Conservation (phyloP, 2,329 filamentous ascomycete species). For the Penicillium sp. region DNA sequence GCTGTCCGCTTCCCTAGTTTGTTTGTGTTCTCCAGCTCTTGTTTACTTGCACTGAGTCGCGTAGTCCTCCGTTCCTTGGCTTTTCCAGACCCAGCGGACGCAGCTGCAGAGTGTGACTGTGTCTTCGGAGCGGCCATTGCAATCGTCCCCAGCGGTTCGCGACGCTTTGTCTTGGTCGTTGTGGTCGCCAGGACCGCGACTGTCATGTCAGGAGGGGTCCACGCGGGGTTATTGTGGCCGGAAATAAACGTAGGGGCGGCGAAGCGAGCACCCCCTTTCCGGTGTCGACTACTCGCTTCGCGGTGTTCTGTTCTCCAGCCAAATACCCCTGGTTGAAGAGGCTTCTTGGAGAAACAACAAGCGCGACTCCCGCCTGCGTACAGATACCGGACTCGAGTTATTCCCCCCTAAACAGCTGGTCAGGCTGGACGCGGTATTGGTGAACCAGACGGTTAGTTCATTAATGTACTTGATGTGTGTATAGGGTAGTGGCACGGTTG, state of each 20-base stretch:
- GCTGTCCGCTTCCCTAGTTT: constrained; percentile 41
- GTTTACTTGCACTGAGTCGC: constrained; percentile 37
- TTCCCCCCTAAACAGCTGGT: background rate
- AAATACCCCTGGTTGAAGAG: background rate
- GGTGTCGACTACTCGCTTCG: background rate
- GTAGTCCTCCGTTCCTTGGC: constrained; percentile 29
- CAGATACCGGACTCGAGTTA: background rate
- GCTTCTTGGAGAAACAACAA: background rate
- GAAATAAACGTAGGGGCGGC: constrained; percentile 21
- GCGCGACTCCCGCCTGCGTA: background rate
- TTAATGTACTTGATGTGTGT: background rate
- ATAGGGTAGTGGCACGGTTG: constrained; percentile 3
- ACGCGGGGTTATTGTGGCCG: constrained; percentile 31
- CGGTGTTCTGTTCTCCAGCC: background rate
- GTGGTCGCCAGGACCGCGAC: constrained; percentile 36
- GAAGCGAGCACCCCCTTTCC: constrained; percentile 10
- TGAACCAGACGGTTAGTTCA: background rate
- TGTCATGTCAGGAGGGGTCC: constrained; percentile 36
- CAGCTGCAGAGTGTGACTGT: constrained; percentile 35
- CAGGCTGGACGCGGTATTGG: background rate
- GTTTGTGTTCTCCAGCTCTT: constrained; percentile 23
- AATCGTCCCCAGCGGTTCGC: constrained; percentile 37
- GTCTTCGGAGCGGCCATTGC: constrained; percentile 40
- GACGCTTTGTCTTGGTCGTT: constrained; percentile 35
- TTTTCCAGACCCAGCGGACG: constrained; percentile 23